phyloP scores from a whole-genome alignment of 2,329 filamentous ascomycete genomes.

The Microcyclosporella mali region DNA sequence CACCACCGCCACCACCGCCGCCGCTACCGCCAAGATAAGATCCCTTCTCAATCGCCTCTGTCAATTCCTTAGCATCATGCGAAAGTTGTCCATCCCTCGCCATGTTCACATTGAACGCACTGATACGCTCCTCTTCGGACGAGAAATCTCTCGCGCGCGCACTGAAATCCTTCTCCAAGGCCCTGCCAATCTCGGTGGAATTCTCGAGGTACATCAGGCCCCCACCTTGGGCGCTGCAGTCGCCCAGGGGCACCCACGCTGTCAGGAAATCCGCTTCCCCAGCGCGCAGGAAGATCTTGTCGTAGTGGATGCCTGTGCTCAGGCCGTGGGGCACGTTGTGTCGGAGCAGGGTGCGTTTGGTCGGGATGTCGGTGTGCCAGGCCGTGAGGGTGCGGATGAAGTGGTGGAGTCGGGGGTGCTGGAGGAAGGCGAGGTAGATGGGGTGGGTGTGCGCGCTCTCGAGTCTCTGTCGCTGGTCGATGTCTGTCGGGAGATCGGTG shows the following conservation, averaged over 20 bases:
- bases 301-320: constrained; percentile 28
- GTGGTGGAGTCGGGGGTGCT: constrained; percentile 31
- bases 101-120: constrained; percentile 37
- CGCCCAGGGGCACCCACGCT: constrained; percentile 37
- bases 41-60: not conserved
- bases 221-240: constrained; percentile 32
- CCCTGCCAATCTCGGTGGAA: constrained; percentile 31
- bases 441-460: constrained; percentile 31
- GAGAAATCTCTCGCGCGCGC: constrained; percentile 22
- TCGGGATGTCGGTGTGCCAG: constrained; percentile 34
- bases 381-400: constrained; percentile 35
- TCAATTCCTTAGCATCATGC: constrained; percentile 9
- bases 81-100: constrained; percentile 23
- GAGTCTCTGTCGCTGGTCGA: constrained; percentile 25
- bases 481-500: constrained; percentile 25
- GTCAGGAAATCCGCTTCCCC: constrained; percentile 32
- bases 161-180: constrained; percentile 37
- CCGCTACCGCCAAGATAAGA: no score
- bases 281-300: not conserved
- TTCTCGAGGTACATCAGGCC: constrained; percentile 41
- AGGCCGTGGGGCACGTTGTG: constrained; percentile 36
- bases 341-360: constrained; percentile 34
- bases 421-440: constrained; percentile 27
- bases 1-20: no score
- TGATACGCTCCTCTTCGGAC: constrained; percentile 31